These are phyloP conservation scores for Xylaria arbuscula DNA, from an alignment of 2,329 filamentous ascomycete species.

Conservation along the genomic window DNA sequence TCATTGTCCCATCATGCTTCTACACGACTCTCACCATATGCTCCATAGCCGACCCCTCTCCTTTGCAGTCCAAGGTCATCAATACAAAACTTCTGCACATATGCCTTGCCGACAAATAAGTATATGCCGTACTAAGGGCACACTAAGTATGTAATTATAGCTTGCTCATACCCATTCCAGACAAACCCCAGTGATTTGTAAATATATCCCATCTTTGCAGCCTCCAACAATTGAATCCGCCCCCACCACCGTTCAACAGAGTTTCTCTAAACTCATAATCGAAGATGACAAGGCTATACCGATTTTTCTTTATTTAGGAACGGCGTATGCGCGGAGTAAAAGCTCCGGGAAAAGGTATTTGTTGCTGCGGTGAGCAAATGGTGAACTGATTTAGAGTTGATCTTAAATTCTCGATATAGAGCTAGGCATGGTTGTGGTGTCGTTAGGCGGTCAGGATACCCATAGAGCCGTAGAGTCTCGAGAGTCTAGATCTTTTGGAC, in stretches of 20 bases:
- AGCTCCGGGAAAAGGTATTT: conserved; percentile 16
- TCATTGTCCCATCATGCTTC: conserved; percentile 33
- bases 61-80: background rate
- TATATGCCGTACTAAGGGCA: background rate
- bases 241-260: background rate
- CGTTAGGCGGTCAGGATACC: background rate
- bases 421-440: background rate
- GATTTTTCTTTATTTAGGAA: background rate
- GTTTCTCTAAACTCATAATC: background rate
- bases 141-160: too few relatives aligned
- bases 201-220: background rate
- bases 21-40: conserved; percentile 5
- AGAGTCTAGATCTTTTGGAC: conserved; percentile 8
- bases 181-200: too few relatives aligned
- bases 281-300: background rate
- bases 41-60: conserved; percentile 16
- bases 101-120: background rate
- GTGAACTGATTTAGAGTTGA: conserved; percentile 11
- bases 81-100: background rate
- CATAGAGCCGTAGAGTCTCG: conserved; percentile 11
- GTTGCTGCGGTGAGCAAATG: conserved; percentile 5
- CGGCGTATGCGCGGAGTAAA: conserved; percentile 24
- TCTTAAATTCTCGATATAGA: background rate
- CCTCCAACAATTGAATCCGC: background rate
- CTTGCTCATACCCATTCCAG: too few relatives aligned